A percentile compares a stretch with the other conserved stretches of the same genome.
These are phyloP conservation scores for Tricholoma bakamatsutake DNA, from an alignment of 768 basidiomycete genomes.

Conservation along the genomic window DNA sequence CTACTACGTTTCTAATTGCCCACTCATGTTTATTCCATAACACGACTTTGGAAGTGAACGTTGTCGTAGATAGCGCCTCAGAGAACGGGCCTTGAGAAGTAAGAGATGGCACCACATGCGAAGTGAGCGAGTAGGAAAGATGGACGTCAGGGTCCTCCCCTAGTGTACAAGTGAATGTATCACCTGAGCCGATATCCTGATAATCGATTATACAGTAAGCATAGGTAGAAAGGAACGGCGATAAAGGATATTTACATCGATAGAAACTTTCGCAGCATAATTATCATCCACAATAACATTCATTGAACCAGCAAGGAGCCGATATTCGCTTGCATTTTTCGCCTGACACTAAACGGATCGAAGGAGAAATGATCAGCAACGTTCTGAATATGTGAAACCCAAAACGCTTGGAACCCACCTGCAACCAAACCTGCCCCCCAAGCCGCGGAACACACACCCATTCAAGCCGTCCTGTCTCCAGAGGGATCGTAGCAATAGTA, in stretches of 20 bases:
- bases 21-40: conserved; percentile 46
- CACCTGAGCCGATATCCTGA: conserved; percentile 43
- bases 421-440: conserved; percentile 43
- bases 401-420: conserved; percentile 25
- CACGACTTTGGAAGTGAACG: conserved; percentile 38
- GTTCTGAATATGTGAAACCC: background rate
- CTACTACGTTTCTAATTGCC: conserved; percentile 35
- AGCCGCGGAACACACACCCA: conserved; percentile 47
- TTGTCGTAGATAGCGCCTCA: conserved; percentile 37
- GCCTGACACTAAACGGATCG: conserved; percentile 34
- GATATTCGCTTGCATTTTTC: conserved; percentile 53
- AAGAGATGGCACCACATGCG: conserved; percentile 21
- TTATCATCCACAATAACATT: conserved; percentile 52
- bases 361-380: background rate
- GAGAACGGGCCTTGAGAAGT: conserved; percentile 35
- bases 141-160: conserved; percentile 40
- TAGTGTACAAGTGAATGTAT: conserved; percentile 50
- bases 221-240: background rate
- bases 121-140: conserved; percentile 39
- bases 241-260: conserved; percentile 27
- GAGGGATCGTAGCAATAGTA: conserved; percentile 41
- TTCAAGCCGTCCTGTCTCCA: conserved; percentile 35
- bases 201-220: background rate
- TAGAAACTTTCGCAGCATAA: conserved; percentile 49
- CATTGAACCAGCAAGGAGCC: conserved; percentile 48